A percentile compares a stretch with the other conserved stretches of the same genome.
phyloP scores from a whole-genome alignment of 2,329 filamentous ascomycete species.

The Sporothrix protearum region DNA sequence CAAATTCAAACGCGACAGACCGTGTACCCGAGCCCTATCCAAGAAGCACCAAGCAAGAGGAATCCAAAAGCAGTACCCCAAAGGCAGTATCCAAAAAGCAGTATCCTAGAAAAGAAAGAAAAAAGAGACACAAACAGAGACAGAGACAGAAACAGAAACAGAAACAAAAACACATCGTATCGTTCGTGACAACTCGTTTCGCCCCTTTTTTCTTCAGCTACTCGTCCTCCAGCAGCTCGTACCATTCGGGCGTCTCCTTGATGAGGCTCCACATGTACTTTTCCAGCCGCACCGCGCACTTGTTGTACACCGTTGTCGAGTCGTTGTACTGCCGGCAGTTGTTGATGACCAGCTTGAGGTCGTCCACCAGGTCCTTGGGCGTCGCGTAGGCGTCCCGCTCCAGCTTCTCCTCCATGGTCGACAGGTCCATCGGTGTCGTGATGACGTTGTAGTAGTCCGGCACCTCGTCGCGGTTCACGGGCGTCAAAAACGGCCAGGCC shows the following conservation, averaged over 20 bases:
- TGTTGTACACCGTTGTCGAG: constrained; percentile 90
- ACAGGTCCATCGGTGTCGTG: constrained; percentile 93
- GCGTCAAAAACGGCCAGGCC: constrained; percentile 91
- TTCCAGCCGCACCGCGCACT: constrained; percentile 87
- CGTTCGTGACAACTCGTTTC: not conserved
- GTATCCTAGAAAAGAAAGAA: not conserved
- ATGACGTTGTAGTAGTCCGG: constrained; percentile 98
- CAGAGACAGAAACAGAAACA: too few relatives aligned
- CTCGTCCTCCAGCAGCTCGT: constrained; percentile 21
- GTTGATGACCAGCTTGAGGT: constrained; percentile 84
- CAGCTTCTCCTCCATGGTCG: constrained; percentile 95
- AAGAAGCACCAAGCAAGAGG: not conserved
- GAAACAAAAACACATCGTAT: not conserved
- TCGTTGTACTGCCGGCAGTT: constrained; percentile 97
- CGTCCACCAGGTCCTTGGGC: constrained; percentile 86
- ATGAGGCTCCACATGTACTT: constrained; percentile 96
- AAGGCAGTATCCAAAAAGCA: not conserved
- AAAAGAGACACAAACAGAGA: too few relatives aligned
- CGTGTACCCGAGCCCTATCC: not conserved
- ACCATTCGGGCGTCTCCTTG: constrained; percentile 90
- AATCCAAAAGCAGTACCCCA: not conserved
- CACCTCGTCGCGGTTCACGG: constrained; percentile 93
- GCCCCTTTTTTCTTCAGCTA: not conserved
- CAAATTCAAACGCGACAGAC: not conserved
- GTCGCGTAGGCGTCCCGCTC: constrained; percentile 88